Base-by-base conservation (phyloP, 2,329 filamentous ascomycete genomes). In the Penicillium thymicola region DNA sequence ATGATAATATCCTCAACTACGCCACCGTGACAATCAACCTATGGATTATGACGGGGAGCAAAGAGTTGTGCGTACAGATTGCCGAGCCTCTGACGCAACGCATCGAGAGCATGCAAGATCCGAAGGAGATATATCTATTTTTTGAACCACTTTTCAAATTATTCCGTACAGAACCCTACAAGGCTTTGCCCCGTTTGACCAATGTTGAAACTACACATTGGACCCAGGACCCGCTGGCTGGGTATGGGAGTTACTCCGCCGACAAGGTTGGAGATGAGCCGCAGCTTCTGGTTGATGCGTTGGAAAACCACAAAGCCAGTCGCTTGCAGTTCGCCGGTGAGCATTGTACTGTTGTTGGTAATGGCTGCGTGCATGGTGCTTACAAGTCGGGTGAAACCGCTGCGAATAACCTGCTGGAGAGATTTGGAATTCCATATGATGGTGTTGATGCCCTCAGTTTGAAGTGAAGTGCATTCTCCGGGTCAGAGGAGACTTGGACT, bases 231-330 rank as follows among this genome's bases (percentile, higher is more conserved):
- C 71, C 74, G 5, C 65, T 76, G 49, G 75, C 76, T 23, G 76
- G 76, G n/a, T 77, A 70, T 50, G 76, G 76, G 28, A 69, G 67
- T 36, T 78, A 78, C 59, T 74, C 73, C n/a, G 75, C 75, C 21
- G 76, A 78, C 59, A 78, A 78, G 57, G 72, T 72, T n/a, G 75
- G 74, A 6, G 75, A 78, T 54, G 73, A 78, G n/a, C 69, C 74
- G 2, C 67, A 69, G 14, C 37, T 73, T 8, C 62, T 75, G 32
- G 68, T 74, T 18, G 62, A 70, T 21, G 74, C 75, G 9, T 59
- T 78, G 18, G 67, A 75, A 42, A 70, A 70, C 44, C 72, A 75
- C 53, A 70, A 72, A 48, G 57, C 50, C 18, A 73, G 67, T 37
- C 65, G 71, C 54, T 64, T 78, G 51, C 76, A 78, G 55, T 77